Evolutionary conservation across 148 eudicot species (phyloP).

Genomic region (Arbutus unedo): DNA sequence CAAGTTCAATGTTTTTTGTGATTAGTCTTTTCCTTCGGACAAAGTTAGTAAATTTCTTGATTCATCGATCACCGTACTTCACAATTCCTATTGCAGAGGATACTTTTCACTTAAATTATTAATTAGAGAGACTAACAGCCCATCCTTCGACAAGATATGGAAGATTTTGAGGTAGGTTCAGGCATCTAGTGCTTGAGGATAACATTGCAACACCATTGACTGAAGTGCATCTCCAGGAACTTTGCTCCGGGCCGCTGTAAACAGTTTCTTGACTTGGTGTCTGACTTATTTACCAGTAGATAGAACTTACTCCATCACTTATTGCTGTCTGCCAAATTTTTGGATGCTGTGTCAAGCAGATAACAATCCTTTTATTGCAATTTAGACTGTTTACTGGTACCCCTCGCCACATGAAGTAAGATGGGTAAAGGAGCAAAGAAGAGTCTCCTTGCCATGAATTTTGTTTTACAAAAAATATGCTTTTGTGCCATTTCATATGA

Average conservation of each 20-base stretch:
- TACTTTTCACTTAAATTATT: neutral
- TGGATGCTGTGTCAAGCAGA: neutral
- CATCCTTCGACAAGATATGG: neutral
- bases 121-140: neutral
- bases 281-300: neutral
- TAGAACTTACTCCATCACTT: neutral
- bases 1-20: neutral
- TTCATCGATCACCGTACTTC: neutral
- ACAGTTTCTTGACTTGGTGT: neutral
- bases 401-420: neutral
- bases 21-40: neutral
- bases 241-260: neutral
- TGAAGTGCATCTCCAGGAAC: neutral
- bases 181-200: neutral
- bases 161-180: neutral
- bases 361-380: neutral
- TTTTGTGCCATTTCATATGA: neutral
- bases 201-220: conserved; percentile 4
- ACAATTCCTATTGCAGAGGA: neutral
- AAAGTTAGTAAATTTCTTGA: neutral
- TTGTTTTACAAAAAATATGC: neutral
- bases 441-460: neutral
- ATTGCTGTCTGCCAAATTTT: neutral
- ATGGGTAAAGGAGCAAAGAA: neutral
- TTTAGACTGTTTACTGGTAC: neutral